These are phyloP conservation scores for Nyssa sinensis DNA, from an alignment of 148 eudicot genomes.

Conservation along the genomic window DNA sequence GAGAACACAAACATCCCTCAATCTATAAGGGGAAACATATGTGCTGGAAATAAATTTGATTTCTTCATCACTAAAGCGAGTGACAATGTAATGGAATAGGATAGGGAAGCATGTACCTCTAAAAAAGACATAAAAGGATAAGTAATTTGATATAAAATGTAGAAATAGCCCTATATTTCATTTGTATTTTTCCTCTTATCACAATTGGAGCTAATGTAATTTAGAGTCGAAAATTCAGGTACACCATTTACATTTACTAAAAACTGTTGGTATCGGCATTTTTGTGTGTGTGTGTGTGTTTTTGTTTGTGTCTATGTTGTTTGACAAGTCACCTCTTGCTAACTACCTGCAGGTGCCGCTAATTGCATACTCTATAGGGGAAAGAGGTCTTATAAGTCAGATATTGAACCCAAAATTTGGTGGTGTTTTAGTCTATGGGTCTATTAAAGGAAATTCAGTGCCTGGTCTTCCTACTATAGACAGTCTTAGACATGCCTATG, in stretches of 20 bases:
- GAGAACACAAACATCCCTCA: too few relatives aligned
- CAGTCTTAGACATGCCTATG: slow-evolving; percentile 35
- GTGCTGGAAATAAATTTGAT: too few relatives aligned
- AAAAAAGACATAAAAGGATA: too few relatives aligned
- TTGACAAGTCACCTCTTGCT: background rate
- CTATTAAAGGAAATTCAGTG: slow-evolving; percentile 33
- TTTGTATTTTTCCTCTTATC: background rate
- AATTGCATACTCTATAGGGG: slow-evolving; percentile 45
- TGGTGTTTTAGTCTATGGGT: slow-evolving; percentile 38
- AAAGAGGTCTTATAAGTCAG: slow-evolving; percentile 50
- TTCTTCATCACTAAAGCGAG: too few relatives aligned
- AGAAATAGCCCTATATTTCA: background rate
- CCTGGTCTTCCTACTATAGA: slow-evolving; percentile 44
- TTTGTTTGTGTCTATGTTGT: background rate
- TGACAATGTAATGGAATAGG: too few relatives aligned
- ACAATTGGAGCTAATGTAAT: background rate
- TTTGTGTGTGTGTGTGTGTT: too few relatives aligned
- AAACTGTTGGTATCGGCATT: background rate
- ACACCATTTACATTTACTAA: background rate
- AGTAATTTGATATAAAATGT: too few relatives aligned
- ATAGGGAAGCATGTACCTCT: too few relatives aligned
- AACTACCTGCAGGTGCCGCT: slow-evolving; percentile 35
- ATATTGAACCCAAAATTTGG: slow-evolving; percentile 49
- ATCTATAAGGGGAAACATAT: too few relatives aligned
- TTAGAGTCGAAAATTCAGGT: background rate